Conservation (phyloP, 2,329 filamentous ascomycete genomes). For the Sclerotinia glacialis region DNA sequence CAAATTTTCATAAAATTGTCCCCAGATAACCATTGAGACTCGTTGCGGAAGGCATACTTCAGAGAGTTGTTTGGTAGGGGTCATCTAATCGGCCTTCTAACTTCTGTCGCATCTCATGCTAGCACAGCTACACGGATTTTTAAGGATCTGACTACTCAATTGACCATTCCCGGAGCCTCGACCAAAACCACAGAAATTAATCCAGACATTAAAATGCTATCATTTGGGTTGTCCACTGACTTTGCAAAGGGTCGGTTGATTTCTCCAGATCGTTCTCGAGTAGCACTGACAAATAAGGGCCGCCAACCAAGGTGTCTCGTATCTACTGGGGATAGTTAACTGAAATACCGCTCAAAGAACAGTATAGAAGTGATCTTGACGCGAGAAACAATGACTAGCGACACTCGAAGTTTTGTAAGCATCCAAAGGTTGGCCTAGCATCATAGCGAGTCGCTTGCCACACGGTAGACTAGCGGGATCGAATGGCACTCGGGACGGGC, state of each 20-base stretch:
- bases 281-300: too few relatives aligned
- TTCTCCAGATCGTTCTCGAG: too few relatives aligned
- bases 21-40: background rate
- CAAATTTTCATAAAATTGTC: background rate
- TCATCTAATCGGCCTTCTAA: too few relatives aligned
- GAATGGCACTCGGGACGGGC: background rate
- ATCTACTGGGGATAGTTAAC: too few relatives aligned
- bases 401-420: background rate
- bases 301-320: too few relatives aligned
- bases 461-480: background rate
- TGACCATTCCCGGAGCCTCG: background rate
- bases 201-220: too few relatives aligned
- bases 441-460: background rate
- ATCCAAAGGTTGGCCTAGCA: background rate
- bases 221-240: too few relatives aligned
- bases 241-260: too few relatives aligned
- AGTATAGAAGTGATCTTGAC: background rate
- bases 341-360: background rate
- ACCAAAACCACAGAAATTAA: background rate
- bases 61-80: too few relatives aligned
- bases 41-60: background rate
- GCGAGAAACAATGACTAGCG: background rate
- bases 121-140: too few relatives aligned
- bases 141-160: background rate
- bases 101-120: too few relatives aligned